phyloP scores from a whole-genome alignment of 257 asterid species.

The Ophiorrhiza pumila region DNA sequence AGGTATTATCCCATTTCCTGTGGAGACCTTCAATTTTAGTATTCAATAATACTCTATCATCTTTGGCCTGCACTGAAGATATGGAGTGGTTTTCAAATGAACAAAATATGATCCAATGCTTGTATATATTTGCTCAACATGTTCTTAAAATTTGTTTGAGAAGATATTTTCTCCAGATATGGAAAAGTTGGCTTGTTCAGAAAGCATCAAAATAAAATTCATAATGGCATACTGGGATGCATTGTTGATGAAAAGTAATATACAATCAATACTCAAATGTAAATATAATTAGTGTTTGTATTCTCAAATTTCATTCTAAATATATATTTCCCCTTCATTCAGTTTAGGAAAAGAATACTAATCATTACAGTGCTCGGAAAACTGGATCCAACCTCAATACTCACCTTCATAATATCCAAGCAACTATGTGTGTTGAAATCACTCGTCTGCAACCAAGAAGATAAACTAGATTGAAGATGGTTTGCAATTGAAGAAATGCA shows the following conservation, averaged over 20 bases:
- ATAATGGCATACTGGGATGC: too few relatives aligned
- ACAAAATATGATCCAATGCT: not conserved
- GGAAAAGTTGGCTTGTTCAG: not conserved
- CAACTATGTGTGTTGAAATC: constrained; percentile 28
- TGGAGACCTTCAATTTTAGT: constrained; percentile 45
- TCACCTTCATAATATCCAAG: constrained; percentile 45
- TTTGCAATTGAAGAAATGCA: constrained; percentile 30
- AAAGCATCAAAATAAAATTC: not conserved
- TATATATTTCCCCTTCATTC: not conserved
- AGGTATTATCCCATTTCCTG: constrained; percentile 65
- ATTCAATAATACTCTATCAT: constrained; percentile 47
- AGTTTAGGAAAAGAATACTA: not conserved
- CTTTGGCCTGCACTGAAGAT: constrained; percentile 77
- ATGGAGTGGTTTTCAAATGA: constrained; percentile 43
- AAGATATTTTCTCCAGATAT: too few relatives aligned
- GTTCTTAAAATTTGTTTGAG: not conserved
- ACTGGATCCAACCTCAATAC: constrained; percentile 14
- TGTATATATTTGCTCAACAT: not conserved
- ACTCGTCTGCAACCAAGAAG: constrained; percentile 49
- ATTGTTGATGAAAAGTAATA: not conserved
- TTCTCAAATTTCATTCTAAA: too few relatives aligned
- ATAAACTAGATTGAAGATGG: constrained; percentile 39
- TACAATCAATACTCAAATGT: not conserved
- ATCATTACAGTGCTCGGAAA: too few relatives aligned
- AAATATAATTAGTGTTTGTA: too few relatives aligned